Evolutionary conservation across 1,139 yeast genomes (phyloP), one percentile per base, ranked within the genome.

Genomic region (Pichia sorboxylosa): DNA sequence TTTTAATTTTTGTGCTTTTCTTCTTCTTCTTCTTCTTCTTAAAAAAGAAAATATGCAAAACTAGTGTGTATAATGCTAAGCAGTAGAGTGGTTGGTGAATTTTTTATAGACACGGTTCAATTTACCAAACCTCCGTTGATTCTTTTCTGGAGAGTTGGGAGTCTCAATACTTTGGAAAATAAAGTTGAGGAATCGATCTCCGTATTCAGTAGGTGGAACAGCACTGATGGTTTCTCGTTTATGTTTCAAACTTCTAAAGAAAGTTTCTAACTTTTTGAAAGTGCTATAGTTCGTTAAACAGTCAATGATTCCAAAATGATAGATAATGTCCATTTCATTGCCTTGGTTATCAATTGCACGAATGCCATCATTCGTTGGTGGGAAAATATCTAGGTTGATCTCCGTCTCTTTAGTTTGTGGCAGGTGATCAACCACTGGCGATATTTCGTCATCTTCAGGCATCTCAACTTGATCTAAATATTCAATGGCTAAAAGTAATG

Each of bases 271-370:
- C 40, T 71, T 67, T 52, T 92, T 92, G 45, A 73, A 59, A 17
- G 78, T 55, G 1, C 85, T 79, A 51, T 92, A 92, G 39, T 78
- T 73, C 0, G 98, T 92, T 43, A 92, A 62, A 56, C 94, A 87
- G 52, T 92, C 99, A 47, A 92, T 92, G 29, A 92, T 77, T 11
- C 98, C 98, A 46, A 92, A 59, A 50, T 87, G 92, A 56, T 92
- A 92, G 11, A 92, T 73, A 38, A 80, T 73, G 18, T 71, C 64
- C 29, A 73, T 53, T 18, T 85, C 84, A 31, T 69, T 65, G 47
- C 83, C 68, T 31, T 66, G 51, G 31, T 64, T 73, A 47, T 79
- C 73, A 0, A 94, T 77, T 2, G 93, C 78, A 35, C 80, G 63
- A 28, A 83, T 74, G 6, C 97, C 98, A 16, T 95, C 95, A 52